These are phyloP conservation scores for Hyphopichia wangnamkhiaoensis DNA, from an alignment of 1,139 yeast genomes.

Conservation along the genomic window DNA sequence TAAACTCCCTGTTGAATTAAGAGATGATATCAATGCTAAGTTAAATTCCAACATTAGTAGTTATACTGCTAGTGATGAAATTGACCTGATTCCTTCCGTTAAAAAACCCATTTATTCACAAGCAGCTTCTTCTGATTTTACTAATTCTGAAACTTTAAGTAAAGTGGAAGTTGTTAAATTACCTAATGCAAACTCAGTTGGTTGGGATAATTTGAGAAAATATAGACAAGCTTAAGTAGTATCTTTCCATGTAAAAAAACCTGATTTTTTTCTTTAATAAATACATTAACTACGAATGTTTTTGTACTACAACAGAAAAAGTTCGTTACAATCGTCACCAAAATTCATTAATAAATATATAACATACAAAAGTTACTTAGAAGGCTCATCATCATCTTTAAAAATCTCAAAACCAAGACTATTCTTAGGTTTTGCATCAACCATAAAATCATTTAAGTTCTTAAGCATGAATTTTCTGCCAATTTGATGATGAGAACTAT, in stretches of 20 bases:
- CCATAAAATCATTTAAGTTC: conserved; percentile 12
- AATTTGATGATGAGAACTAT: conserved; percentile 8
- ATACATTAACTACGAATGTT: neutral
- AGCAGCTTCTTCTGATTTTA: conserved; percentile 31
- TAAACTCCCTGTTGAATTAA: conserved; percentile 35
- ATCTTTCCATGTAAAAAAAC: neutral
- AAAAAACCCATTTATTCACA: conserved; percentile 39
- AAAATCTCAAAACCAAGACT: conserved; percentile 19
- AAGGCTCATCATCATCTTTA: conserved; percentile 11
- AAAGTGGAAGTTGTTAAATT: conserved; percentile 44
- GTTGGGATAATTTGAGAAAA: conserved; percentile 48
- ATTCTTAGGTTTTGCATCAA: conserved; percentile 13
- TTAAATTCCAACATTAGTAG: neutral
- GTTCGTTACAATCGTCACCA: neutral
- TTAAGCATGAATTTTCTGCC: conserved; percentile 17
- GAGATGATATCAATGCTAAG: conserved; percentile 19
- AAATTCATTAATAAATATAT: neutral
- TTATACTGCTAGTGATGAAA: conserved; percentile 2
- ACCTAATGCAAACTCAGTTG: conserved; percentile 48
- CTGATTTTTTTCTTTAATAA: neutral
- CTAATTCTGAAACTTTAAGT: conserved; percentile 37
- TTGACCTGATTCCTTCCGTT: conserved; percentile 24
- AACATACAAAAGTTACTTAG: neutral
- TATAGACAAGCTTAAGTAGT: conserved; percentile 19
- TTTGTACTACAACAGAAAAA: neutral